Percentiles rank a stretch among this genome's conserved stretches.
phyloP scores from a whole-genome alignment of 805 yeast genomes.

The Wickerhamiella azymoides region DNA sequence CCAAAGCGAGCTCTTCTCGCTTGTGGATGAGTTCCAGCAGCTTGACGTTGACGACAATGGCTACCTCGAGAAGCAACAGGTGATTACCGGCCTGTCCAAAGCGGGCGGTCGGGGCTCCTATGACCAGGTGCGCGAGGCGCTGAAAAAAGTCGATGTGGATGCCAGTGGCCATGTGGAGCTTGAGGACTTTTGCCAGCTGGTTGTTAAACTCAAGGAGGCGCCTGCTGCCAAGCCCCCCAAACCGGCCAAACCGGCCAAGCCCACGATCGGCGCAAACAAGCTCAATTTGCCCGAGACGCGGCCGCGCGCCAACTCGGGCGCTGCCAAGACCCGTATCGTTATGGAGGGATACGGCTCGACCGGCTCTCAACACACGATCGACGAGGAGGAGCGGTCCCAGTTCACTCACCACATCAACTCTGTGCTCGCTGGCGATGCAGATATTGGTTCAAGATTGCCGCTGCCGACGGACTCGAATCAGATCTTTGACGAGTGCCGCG shows the following conservation, averaged over 20 bases:
- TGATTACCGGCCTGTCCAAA: constrained; percentile 67
- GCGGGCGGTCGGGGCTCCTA: constrained; percentile 72
- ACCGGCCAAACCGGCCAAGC: constrained; percentile 17
- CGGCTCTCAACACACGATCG: constrained; percentile 87
- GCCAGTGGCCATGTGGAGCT: constrained; percentile 94
- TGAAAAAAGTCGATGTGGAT: constrained; percentile 82
- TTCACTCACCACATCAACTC: constrained; percentile 92
- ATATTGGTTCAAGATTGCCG: constrained; percentile 74
- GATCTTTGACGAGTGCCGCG: constrained; percentile 90
- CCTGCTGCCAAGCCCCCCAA: constrained; percentile 9
- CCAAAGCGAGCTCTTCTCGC: constrained; percentile 73
- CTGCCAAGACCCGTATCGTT: constrained; percentile 40
- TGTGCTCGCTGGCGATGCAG: constrained; percentile 77
- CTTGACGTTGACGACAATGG: constrained; percentile 89
- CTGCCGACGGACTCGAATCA: constrained; percentile 90
- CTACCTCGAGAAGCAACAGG: constrained; percentile 83
- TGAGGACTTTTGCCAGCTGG: constrained; percentile 80
- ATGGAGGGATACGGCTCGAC: constrained; percentile 74
- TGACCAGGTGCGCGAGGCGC: constrained; percentile 86
- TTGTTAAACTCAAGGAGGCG: constrained; percentile 45
- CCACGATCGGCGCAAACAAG: constrained; percentile 6
- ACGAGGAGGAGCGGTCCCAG: constrained; percentile 92
- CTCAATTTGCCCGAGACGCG: constrained; percentile 21
- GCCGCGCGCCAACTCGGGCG: constrained; percentile 23
- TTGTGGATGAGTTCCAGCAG: constrained; percentile 65